A percentile compares a stretch with the other conserved stretches of the same genome.
These are phyloP conservation scores for Tremella fuciformis DNA, from an alignment of 768 basidiomycete genomes.

Conservation along the genomic window DNA sequence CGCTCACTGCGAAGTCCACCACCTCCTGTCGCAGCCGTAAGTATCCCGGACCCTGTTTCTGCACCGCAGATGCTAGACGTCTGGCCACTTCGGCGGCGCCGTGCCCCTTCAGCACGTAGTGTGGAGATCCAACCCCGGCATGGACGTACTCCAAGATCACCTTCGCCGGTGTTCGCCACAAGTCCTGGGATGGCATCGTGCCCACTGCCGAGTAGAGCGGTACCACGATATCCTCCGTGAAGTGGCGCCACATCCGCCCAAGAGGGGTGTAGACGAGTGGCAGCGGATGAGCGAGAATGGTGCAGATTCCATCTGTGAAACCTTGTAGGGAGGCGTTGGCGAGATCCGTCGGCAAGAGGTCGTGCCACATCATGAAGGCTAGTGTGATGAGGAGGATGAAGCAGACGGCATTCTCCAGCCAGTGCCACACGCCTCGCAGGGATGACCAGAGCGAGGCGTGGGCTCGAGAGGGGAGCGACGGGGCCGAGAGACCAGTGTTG, in stretches of 20 bases:
- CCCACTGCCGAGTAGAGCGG: conserved; percentile 73
- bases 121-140: conserved; percentile 64
- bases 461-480: conserved; percentile 52
- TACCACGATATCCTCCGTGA: conserved; percentile 60
- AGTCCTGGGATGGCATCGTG: conserved; percentile 61
- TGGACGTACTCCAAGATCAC: conserved; percentile 72
- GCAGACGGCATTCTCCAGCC: conserved; percentile 55
- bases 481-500: conserved; percentile 58
- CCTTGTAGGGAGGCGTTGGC: conserved; percentile 55
- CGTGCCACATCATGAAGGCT: conserved; percentile 38
- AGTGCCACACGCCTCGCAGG: conserved; percentile 15
- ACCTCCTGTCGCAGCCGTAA: conserved; percentile 27
- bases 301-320: conserved; percentile 38
- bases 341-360: conserved; percentile 52
- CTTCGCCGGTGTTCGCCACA: conserved; percentile 62
- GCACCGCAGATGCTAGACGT: conserved; percentile 15
- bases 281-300: conserved; percentile 19
- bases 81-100: conserved; percentile 29
- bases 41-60: conserved; percentile 28
- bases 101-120: conserved; percentile 68
- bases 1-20: conserved; percentile 16
- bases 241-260: conserved; percentile 59
- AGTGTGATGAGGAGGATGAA: conserved; percentile 51
- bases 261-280: conserved; percentile 49
- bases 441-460: conserved; percentile 9